These are phyloP conservation scores for Dissoconium aciculare DNA, from an alignment of 2,329 filamentous ascomycete genomes.

Conservation along the genomic window DNA sequence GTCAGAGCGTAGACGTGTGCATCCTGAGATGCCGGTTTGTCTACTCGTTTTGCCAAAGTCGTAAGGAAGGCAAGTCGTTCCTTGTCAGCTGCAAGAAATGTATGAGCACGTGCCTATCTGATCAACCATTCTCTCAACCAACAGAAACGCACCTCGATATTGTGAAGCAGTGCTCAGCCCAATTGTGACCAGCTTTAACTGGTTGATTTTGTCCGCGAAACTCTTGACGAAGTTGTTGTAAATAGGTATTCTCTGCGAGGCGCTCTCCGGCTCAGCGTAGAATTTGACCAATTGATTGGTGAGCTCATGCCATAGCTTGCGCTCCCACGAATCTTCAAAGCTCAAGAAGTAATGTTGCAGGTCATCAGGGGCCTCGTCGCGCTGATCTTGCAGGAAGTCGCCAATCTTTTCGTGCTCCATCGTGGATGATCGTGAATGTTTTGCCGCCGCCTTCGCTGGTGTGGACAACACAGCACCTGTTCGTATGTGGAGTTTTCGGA, in stretches of 20 bases:
- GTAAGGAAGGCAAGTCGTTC: slow-evolving; percentile 77
- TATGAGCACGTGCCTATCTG: slow-evolving; percentile 2
- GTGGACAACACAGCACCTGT: no score
- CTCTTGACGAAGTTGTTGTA: slow-evolving; percentile 91
- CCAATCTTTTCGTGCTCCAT: slow-evolving; percentile 83
- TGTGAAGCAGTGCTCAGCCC: slow-evolving; percentile 76
- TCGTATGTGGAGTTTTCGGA: no score
- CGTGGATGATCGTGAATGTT: no score
- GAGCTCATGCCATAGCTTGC: slow-evolving; percentile 97
- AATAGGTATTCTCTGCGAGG: slow-evolving; percentile 68
- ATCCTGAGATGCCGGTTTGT: slow-evolving; percentile 86
- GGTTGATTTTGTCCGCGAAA: slow-evolving; percentile 98
- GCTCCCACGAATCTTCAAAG: slow-evolving; percentile 95
- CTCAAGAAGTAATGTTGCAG: slow-evolving; percentile 75
- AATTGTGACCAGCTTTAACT: slow-evolving; percentile 86
- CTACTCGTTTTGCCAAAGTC: slow-evolving; percentile 70
- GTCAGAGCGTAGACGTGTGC: slow-evolving; percentile 89
- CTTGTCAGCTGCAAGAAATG: slow-evolving; percentile 51
- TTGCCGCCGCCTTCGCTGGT: no score
- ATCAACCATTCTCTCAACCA: slow-evolving; percentile 5
- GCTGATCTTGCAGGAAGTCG: slow-evolving; percentile 82
- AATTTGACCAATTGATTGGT: slow-evolving; percentile 78
- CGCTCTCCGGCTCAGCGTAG: slow-evolving; percentile 71
- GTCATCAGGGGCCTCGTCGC: slow-evolving; percentile 73
- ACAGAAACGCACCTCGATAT: slow-evolving; percentile 65